Evolutionary conservation across 2,329 filamentous ascomycete genomes (phyloP), one percentile per base, ranked within the genome.

Genomic region (Thielaviopsis populi): DNA sequence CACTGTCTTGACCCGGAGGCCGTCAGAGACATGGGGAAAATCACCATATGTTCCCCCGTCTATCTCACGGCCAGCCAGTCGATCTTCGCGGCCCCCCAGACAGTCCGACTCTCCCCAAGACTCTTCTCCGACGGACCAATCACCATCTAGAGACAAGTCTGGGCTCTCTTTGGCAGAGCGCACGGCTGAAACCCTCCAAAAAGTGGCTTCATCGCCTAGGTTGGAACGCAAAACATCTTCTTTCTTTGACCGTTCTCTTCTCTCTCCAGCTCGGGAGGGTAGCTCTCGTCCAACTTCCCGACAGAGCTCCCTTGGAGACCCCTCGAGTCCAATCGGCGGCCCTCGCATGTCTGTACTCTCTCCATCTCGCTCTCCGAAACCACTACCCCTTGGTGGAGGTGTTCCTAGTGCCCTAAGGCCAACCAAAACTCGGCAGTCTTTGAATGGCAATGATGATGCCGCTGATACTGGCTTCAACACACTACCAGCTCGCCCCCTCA

Each of bases 101-200:
- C 41, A 62, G 43, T 64, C 67, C 33, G 69, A 30, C 11, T 62
- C 66, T 10, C 63, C 63, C 6, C 24, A 33, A 30, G 59, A 65
- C 17, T 48, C 48, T 56, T n/a, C 37, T 19, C 37, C 46, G 17
- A 30, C 27, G 15, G 46, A 40, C 15, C 59, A 48, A 15, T 62
- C 59, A 17, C 19, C n/a, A 11, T 46, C 43, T 27, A 73, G 43
- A 2, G 54, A 59, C 15, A 63, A 73, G 40, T 70, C 74, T 1
- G 71, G 75, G 62, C 78, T 81, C 61, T 91, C 89, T 0, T 77
- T 96, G 3, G 84, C 87, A 0, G 91, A 96, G 69, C 80, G 92
- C 65, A 95, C 91, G 0, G 85, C 95, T 50, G 89, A 95, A 72
- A 95, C 89, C 0, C 76, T 96, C 5, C 81, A 90, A 2, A 82